Evolutionary conservation across 306 rosid species (phyloP).

Genomic region (Lathyrus tuberosus): DNA sequence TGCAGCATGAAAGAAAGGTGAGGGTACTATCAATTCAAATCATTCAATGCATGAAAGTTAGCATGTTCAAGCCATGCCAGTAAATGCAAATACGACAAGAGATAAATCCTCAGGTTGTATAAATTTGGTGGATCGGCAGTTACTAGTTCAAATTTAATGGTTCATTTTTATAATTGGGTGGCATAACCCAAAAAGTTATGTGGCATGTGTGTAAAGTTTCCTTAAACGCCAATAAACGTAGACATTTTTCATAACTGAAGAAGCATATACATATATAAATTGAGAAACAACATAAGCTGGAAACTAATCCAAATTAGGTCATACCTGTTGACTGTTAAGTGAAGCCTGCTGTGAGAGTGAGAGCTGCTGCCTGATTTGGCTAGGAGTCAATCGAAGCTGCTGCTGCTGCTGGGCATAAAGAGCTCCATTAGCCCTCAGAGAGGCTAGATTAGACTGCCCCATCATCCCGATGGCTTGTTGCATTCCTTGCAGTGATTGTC

Average conservation of each 20-base stretch:
- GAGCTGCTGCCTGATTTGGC: constrained; percentile 84
- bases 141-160: constrained; percentile 9
- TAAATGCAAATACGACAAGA: constrained; percentile 3
- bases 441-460: constrained; percentile 61
- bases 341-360: constrained; percentile 75
- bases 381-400: constrained; percentile 62
- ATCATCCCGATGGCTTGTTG: constrained; percentile 92
- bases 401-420: constrained; percentile 64
- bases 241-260: not conserved
- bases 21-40: not conserved
- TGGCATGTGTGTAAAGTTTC: not conserved
- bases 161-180: not conserved
- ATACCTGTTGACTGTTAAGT: constrained; percentile 73
- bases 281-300: not conserved
- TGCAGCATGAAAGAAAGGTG: not conserved
- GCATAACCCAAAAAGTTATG: constrained; percentile 1
- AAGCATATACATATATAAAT: not conserved
- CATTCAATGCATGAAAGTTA: not conserved
- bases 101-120: not conserved
- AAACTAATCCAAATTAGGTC: not conserved
- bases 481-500: constrained; percentile 84
- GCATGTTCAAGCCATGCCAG: not conserved
- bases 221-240: not conserved
- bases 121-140: not conserved
- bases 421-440: constrained; percentile 74